These are phyloP conservation scores for Trichoderma asperelloides DNA, from an alignment of 495 filamentous ascomycete genomes.

Conservation along the genomic window DNA sequence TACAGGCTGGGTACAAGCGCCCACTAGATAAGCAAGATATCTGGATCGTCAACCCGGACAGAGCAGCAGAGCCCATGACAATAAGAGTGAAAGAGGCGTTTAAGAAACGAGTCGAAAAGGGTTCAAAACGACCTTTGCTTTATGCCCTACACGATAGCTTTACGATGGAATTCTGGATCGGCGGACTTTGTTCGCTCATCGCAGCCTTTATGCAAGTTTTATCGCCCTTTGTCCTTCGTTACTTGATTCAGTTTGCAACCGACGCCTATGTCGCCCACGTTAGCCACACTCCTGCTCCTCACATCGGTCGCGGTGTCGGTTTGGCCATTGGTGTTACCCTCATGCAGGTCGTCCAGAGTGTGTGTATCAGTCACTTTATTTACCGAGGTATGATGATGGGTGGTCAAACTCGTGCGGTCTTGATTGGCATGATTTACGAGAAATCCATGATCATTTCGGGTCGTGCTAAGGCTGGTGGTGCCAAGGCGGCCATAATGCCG, in stretches of 20 bases:
- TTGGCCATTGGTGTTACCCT: slow-evolving; percentile 64
- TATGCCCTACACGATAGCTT: slow-evolving; percentile 85
- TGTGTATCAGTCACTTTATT: slow-evolving; percentile 72
- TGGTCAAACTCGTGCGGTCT: slow-evolving; percentile 61
- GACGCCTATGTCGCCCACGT: slow-evolving; percentile 60
- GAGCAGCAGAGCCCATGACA: slow-evolving; percentile 60
- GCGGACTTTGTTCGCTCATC: slow-evolving; percentile 65
- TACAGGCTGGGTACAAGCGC: slow-evolving; percentile 68
- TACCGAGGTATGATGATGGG: slow-evolving; percentile 75
- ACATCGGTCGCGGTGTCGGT: slow-evolving; percentile 60
- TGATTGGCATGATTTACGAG: slow-evolving; percentile 69
- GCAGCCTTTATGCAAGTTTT: slow-evolving; percentile 64
- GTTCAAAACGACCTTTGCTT: slow-evolving; percentile 64
- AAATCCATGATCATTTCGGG: slow-evolving; percentile 77
- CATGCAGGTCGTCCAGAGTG: slow-evolving; percentile 66
- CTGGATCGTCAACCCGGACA: slow-evolving; percentile 74
- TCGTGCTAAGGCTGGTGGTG: slow-evolving; percentile 61
- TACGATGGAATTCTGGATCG: slow-evolving; percentile 74
- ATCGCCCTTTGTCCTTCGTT: slow-evolving; percentile 63
- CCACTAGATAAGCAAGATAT: slow-evolving; percentile 77
- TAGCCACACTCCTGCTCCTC: slow-evolving; percentile 41
- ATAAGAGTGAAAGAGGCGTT: slow-evolving; percentile 57
- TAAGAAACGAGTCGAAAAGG: slow-evolving; percentile 51
- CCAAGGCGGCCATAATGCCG: slow-evolving; percentile 26
- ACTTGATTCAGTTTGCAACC: slow-evolving; percentile 69